A percentile compares a stretch with the other conserved stretches of the same genome.
phyloP scores from a whole-genome alignment of 2,329 filamentous ascomycete genomes.

The Aspergillus sclerotialis region DNA sequence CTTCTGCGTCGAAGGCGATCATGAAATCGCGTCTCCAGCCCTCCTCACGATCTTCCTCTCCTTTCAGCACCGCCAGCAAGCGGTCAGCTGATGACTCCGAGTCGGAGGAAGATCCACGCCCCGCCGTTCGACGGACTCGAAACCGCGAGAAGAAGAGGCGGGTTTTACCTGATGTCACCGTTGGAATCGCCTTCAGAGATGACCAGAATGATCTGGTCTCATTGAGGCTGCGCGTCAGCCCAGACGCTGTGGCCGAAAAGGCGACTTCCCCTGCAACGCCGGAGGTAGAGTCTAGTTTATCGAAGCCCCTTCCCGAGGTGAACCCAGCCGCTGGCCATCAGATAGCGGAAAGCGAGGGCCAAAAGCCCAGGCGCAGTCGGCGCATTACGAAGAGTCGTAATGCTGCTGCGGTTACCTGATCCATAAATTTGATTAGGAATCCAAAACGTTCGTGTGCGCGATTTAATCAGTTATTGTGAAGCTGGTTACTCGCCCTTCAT shows the following conservation, averaged over 20 bases:
- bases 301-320: background rate
- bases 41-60: slow-evolving; percentile 35
- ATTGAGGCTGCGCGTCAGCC: slow-evolving; percentile 26
- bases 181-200: slow-evolving; percentile 32
- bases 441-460: too few relatives aligned
- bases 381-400: slow-evolving; percentile 12
- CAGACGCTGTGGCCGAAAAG: slow-evolving; percentile 13
- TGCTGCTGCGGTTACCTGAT: too few relatives aligned
- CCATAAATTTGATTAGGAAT: too few relatives aligned
- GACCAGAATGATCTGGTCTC: slow-evolving; percentile 33
- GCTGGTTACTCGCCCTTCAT: too few relatives aligned
- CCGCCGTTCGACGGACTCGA: slow-evolving; percentile 20
- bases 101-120: slow-evolving; percentile 27
- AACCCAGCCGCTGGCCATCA: background rate
- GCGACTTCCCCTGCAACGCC: background rate
- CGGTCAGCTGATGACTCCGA: slow-evolving; percentile 35
- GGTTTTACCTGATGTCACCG: slow-evolving; percentile 30
- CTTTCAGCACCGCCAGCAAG: slow-evolving; percentile 36
- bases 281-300: background rate
- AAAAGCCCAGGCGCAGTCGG: slow-evolving; percentile 14
- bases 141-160: slow-evolving; percentile 23
- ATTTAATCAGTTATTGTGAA: too few relatives aligned
- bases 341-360: slow-evolving; percentile 5
- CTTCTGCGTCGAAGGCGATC: slow-evolving; percentile 13
- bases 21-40: slow-evolving; percentile 27